Conservation (phyloP, 768 basidiomycete genomes). For the Crepidotus variabilis region DNA sequence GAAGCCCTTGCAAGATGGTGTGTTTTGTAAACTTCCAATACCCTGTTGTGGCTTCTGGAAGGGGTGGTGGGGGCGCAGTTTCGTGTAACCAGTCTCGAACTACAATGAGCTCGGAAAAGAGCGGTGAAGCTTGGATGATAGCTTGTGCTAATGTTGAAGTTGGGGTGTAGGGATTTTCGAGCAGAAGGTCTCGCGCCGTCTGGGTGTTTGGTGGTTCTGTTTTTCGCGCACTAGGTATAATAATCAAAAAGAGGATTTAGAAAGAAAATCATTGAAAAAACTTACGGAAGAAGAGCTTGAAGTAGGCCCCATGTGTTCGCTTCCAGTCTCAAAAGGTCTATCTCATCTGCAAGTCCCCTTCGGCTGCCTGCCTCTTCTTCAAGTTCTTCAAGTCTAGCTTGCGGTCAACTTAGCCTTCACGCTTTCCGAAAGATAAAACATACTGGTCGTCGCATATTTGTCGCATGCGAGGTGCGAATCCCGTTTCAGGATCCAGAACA, state of each 20-base stretch:
- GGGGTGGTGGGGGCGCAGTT: conserved; percentile 54
- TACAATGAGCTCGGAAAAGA: conserved; percentile 72
- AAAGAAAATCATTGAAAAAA: conserved; percentile 12
- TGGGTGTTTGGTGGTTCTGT: conserved; percentile 45
- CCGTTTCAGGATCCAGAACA: conserved; percentile 60
- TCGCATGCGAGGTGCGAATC: conserved; percentile 66
- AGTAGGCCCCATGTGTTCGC: conserved; percentile 80
- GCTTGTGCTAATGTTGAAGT: conserved; percentile 71
- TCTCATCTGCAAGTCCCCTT: conserved; percentile 41
- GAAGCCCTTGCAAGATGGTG: conserved; percentile 59
- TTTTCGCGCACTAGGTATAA: conserved; percentile 51
- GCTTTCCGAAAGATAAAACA: conserved; percentile 17
- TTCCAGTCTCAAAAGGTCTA: conserved; percentile 67
- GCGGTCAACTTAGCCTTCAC: not conserved
- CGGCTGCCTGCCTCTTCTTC: conserved; percentile 34
- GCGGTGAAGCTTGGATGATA: conserved; percentile 62
- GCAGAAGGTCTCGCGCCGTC: conserved; percentile 52
- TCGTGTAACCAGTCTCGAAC: conserved; percentile 90
- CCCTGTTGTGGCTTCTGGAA: conserved; percentile 72
- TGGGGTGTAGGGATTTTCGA: conserved; percentile 79
- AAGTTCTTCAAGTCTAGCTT: conserved; percentile 46
- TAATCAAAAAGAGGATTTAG: not conserved
- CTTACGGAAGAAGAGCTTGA: conserved; percentile 74
- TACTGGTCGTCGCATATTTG: conserved; percentile 55
- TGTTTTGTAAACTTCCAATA: conserved; percentile 86